Conservation (phyloP, 495 filamentous ascomycete species). For the Trichocladium antarcticum region DNA sequence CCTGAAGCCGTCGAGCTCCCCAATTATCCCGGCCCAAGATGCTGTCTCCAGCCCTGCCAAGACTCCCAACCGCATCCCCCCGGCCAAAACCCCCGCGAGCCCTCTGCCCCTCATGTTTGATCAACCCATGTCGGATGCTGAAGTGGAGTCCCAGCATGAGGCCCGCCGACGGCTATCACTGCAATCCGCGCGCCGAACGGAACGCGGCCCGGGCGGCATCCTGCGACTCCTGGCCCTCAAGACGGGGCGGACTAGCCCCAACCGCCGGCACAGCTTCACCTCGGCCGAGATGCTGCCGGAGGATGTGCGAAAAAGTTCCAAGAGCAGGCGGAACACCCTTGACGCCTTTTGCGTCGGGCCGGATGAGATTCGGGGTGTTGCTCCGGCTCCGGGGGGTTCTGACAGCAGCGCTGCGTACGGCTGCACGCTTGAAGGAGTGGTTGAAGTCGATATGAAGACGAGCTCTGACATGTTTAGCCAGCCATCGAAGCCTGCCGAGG, state of each 20-base stretch:
- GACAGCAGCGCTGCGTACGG: background rate
- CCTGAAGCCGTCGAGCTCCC: constrained; percentile 10
- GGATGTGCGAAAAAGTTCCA: background rate
- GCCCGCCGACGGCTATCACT: constrained; percentile 21
- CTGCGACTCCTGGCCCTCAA: constrained; percentile 15
- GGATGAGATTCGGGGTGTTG: background rate
- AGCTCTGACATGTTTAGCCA: constrained; percentile 25
- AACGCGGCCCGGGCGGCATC: constrained; percentile 17
- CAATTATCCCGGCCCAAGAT: background rate
- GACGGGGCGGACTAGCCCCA: constrained; percentile 5
- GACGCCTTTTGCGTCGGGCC: constrained; percentile 5
- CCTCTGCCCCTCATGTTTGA: constrained; percentile 22
- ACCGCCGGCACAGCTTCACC: constrained; percentile 25
- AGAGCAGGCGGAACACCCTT: constrained; percentile 17
- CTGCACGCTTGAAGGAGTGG: background rate
- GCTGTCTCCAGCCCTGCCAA: background rate
- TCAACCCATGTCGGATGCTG: constrained; percentile 14
- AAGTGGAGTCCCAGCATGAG: constrained; percentile 19
- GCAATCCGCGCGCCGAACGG: constrained; percentile 19
- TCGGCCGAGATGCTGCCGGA: background rate
- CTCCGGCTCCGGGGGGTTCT: background rate
- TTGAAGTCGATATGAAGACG: constrained; percentile 23
- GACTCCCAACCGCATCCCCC: background rate
- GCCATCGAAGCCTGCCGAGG: background rate
- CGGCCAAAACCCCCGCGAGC: background rate